Evolutionary conservation across 768 basidiomycete genomes (phyloP).

Genomic region (Hemileccinum rubropunctum): DNA sequence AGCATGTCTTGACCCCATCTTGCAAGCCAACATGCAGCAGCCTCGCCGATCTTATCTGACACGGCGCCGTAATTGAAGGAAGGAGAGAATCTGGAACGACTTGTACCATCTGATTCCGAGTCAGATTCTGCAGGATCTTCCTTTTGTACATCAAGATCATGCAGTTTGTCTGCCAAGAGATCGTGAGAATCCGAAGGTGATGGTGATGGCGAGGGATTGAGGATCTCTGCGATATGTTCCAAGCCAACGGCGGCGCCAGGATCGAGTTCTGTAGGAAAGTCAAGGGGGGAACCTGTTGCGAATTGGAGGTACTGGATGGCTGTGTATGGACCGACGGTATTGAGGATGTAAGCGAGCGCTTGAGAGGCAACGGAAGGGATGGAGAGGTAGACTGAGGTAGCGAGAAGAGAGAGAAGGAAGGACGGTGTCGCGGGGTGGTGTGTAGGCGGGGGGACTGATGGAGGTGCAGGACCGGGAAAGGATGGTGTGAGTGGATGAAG

Average conservation of each 20-base stretch:
- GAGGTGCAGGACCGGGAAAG: conserved; percentile 40
- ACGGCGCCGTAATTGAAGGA: conserved; percentile 81
- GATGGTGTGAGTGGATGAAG: conserved; percentile 68
- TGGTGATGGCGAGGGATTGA: conserved; percentile 35
- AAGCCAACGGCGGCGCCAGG: conserved; percentile 66
- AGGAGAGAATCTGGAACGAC: conserved; percentile 24
- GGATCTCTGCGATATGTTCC: conserved; percentile 57
- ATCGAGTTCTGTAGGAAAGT: conserved; percentile 40
- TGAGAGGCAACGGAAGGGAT: conserved; percentile 75
- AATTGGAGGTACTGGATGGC: conserved; percentile 77
- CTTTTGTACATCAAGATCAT: conserved; percentile 33
- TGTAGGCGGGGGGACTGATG: conserved; percentile 39
- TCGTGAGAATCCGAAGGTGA: conserved; percentile 16
- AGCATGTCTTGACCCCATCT: conserved; percentile 85
- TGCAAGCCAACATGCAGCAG: conserved; percentile 82
- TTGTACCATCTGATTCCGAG: conserved; percentile 25
- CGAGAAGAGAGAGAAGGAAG: conserved; percentile 82
- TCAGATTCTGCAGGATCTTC: conserved; percentile 37
- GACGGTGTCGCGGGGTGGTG: conserved; percentile 77
- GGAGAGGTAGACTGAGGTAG: conserved; percentile 83
- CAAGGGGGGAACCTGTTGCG: conserved; percentile 70
- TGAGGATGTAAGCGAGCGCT: conserved; percentile 67
- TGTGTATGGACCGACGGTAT: conserved; percentile 77
- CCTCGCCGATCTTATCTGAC: conserved; percentile 89
- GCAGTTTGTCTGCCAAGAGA: conserved; percentile 29